Percentiles rank a stretch among this genome's conserved stretches.
phyloP scores from a whole-genome alignment of 2,329 filamentous ascomycete species.

The Hypoxylon sp. region DNA sequence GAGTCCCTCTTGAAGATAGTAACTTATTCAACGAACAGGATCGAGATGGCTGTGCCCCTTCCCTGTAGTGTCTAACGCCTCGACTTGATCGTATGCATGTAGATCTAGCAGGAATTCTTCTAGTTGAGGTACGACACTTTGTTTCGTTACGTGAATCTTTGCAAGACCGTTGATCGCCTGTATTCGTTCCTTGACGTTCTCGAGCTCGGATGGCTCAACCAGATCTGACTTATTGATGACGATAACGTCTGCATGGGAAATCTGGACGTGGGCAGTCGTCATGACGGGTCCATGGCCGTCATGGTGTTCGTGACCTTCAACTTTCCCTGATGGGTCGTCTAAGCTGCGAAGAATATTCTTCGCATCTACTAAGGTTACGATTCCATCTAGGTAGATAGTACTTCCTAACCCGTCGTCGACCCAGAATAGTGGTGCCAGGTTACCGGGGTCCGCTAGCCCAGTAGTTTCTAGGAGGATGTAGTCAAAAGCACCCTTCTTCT shows the following conservation, averaged over 20 bases:
- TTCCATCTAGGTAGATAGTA: constrained; percentile 95
- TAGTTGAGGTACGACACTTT: constrained; percentile 82
- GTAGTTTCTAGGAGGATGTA: constrained; percentile 98
- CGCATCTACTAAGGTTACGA: constrained; percentile 94
- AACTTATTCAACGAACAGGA: constrained; percentile 67
- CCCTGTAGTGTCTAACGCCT: constrained; percentile 75
- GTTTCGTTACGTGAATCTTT: constrained; percentile 83
- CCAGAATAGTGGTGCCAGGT: constrained; percentile 97
- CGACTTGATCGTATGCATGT: constrained; percentile 90
- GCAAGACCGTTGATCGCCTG: constrained; percentile 90
- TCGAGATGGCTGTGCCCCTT: constrained; percentile 94
- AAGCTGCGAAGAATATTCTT: constrained; percentile 89
- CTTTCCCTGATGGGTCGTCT: constrained; percentile 75
- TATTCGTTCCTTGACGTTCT: constrained; percentile 77
- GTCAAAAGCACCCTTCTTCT: constrained; percentile 92
- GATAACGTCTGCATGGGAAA: constrained; percentile 95
- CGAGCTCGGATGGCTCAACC: constrained; percentile 77
- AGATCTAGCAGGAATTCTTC: constrained; percentile 90
- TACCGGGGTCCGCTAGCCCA: constrained; percentile 93
- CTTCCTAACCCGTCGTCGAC: constrained; percentile 95
- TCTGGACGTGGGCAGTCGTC: constrained; percentile 95
- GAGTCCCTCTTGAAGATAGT: not conserved
- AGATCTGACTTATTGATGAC: constrained; percentile 95
- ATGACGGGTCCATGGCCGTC: constrained; percentile 74
- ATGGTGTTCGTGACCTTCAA: constrained; percentile 66